Percentiles rank a stretch among this genome's conserved stretches.
Evolutionary conservation across 129 eudicot genomes (phyloP).

Genomic region (Sambucus nigra): DNA sequence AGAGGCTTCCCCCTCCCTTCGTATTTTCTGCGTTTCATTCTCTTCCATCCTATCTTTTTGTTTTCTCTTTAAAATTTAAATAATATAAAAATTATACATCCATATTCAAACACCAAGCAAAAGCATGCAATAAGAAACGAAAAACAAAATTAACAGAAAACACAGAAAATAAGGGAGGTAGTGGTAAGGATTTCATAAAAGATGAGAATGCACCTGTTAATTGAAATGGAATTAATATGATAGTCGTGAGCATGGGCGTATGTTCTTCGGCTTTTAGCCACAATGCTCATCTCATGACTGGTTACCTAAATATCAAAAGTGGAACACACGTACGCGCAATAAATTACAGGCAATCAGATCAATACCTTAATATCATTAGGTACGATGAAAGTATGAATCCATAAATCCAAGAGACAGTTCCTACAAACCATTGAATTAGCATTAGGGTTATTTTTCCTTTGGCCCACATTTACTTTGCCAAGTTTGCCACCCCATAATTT

Average conservation of each 20-base stretch:
- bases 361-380: background rate
- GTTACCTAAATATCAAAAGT: slow-evolving; percentile 50
- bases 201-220: slow-evolving; percentile 52
- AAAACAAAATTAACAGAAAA: background rate
- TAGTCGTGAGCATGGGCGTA: slow-evolving; percentile 98
- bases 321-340: background rate
- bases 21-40: background rate
- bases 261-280: slow-evolving; percentile 77
- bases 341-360: background rate
- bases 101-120: background rate
- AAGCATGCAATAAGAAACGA: background rate
- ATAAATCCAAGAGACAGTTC: background rate
- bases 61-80: background rate
- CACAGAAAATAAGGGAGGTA: background rate
- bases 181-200: background rate
- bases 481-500: no score
- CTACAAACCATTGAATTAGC: background rate
- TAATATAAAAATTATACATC: background rate
- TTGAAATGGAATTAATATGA: slow-evolving; percentile 91
- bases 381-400: background rate
- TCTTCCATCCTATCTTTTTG: background rate
- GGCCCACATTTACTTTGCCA: no score
- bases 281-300: slow-evolving; percentile 71
- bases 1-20: slow-evolving; percentile 1
- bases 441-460: no score